A percentile compares a stretch with the other conserved stretches of the same genome.
phyloP scores from a whole-genome alignment of 768 basidiomycete species.

The Mycena filopes region DNA sequence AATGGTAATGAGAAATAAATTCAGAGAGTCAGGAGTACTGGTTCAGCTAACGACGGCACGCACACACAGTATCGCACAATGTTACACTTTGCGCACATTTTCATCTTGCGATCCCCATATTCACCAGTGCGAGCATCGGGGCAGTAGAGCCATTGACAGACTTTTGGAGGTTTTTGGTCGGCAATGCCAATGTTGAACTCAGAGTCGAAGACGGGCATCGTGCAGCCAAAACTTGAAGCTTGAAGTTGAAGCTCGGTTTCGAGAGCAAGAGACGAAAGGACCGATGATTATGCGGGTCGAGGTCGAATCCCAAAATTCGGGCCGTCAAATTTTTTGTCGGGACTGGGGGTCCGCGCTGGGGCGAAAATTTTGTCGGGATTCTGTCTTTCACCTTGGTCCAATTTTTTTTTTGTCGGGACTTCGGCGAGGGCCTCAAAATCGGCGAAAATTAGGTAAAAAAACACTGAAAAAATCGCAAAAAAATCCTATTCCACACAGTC shows the following conservation, averaged over 20 bases:
- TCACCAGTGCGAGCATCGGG: background rate
- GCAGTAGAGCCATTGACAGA: slow-evolving; percentile 17
- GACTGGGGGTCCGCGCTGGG: background rate
- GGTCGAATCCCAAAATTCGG: background rate
- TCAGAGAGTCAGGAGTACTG: no score
- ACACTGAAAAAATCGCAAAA: background rate
- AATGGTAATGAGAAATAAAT: background rate
- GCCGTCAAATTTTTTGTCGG: background rate
- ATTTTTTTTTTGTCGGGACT: slow-evolving; percentile 10
- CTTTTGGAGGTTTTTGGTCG: slow-evolving; percentile 8
- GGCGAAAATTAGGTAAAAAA: no score
- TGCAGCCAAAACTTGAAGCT: no score
- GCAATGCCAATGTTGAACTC: background rate
- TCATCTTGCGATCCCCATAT: slow-evolving; percentile 12
- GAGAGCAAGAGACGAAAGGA: no score
- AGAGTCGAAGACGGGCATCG: slow-evolving; percentile 13
- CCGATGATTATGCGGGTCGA: slow-evolving; percentile 1
- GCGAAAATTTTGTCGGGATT: slow-evolving; percentile 6
- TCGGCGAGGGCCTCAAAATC: background rate
- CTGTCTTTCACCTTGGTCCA: background rate
- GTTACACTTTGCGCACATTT: slow-evolving; percentile 14
- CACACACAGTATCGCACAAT: slow-evolving; percentile 15
- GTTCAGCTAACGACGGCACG: no score
- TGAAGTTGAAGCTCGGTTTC: no score
- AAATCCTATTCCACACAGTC: background rate